Percentiles rank a stretch among this genome's conserved stretches.
These are phyloP conservation scores for Cyclotella sp. DNA, from an alignment of 108 stramenopile genomes.

Conservation along the genomic window DNA sequence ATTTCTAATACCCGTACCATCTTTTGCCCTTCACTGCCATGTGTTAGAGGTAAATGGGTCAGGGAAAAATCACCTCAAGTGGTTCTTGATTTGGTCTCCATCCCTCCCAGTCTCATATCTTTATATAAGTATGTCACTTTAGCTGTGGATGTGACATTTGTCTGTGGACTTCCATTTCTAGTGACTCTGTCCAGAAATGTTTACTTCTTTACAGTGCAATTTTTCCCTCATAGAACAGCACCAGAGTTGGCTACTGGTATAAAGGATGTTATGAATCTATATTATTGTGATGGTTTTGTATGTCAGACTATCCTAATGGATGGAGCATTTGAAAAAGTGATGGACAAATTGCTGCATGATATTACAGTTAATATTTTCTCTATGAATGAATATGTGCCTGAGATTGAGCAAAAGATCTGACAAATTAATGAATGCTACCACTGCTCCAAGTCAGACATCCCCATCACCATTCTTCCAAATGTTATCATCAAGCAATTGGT, in stretches of 20 bases:
- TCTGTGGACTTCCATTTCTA: neutral
- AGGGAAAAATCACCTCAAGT: neutral
- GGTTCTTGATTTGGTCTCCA: slow-evolving; percentile 1
- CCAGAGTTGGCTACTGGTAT: too few species aligned
- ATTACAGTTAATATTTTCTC: neutral
- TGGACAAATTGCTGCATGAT: neutral
- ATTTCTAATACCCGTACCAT: neutral
- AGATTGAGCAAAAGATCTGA: neutral
- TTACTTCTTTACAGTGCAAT: neutral
- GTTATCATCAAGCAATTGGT: neutral
- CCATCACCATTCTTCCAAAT: neutral
- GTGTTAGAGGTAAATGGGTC: neutral
- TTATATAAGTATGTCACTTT: neutral
- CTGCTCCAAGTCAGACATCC: neutral
- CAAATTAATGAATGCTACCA: neutral
- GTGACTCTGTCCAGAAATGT: neutral
- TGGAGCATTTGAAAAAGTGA: neutral
- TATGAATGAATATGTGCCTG: neutral
- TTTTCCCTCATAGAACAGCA: neutral
- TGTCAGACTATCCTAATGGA: neutral
- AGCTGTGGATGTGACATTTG: neutral
- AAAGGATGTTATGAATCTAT: too few species aligned
- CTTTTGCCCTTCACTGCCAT: neutral
- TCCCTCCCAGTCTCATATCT: neutral
- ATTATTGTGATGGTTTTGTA: neutral